Percentiles rank a stretch among this genome's conserved stretches.
phyloP scores from a whole-genome alignment of 2,329 filamentous ascomycete species.

The Ophiostoma novo-ulmi region DNA sequence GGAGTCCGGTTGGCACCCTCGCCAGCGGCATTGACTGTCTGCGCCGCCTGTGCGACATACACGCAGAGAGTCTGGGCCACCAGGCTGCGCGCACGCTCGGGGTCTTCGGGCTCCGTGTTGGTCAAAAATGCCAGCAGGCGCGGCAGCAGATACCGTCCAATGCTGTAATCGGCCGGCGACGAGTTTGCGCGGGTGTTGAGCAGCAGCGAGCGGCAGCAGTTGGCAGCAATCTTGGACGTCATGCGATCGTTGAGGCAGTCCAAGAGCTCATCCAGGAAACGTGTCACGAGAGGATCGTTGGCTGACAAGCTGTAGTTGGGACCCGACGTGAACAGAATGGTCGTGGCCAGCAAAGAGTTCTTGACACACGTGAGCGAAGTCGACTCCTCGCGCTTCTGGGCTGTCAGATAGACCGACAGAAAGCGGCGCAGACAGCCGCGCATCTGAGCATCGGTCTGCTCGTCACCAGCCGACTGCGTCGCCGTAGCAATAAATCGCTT shows the following conservation, averaged over 20 bases:
- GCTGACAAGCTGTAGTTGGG: constrained; percentile 68
- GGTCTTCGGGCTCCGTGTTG: constrained; percentile 66
- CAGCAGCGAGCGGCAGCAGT: constrained; percentile 80
- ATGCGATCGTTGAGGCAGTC: constrained; percentile 78
- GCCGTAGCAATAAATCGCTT: constrained; percentile 84
- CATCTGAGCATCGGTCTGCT: constrained; percentile 49
- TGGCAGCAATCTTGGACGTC: constrained; percentile 84
- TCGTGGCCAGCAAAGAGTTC: constrained; percentile 82
- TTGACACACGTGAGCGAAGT: constrained; percentile 83
- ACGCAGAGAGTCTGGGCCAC: constrained; percentile 69
- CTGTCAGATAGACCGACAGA: constrained; percentile 69
- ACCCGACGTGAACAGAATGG: constrained; percentile 80
- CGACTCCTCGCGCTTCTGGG: constrained; percentile 68
- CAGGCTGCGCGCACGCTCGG: constrained; percentile 66
- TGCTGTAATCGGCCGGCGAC: constrained; percentile 62
- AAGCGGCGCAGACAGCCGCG: constrained; percentile 79
- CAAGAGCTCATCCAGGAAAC: constrained; percentile 73
- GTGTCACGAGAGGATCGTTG: constrained; percentile 66
- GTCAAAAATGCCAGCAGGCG: constrained; percentile 71
- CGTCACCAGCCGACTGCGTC: constrained; percentile 44
- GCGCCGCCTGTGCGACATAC: constrained; percentile 50
- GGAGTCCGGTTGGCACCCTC: constrained; percentile 40
- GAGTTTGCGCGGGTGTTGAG: constrained; percentile 51
- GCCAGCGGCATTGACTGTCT: background rate
- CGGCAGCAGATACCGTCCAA: constrained; percentile 70